phyloP scores from a whole-genome alignment of 1,284 basidiomycete species.

The Lignosus rhinocerotis region DNA sequence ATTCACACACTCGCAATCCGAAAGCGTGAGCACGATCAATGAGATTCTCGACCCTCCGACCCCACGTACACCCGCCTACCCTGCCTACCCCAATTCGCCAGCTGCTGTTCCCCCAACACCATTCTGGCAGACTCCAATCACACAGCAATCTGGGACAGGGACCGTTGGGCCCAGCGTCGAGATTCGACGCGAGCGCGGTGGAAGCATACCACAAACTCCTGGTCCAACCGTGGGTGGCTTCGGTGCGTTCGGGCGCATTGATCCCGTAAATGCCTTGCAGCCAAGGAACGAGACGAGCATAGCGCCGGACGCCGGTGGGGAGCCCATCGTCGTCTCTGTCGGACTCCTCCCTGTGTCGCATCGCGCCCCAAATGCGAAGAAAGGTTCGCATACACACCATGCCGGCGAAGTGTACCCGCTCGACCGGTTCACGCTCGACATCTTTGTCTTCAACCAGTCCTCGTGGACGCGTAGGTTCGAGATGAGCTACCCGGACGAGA shows the following conservation, averaged over 20 bases:
- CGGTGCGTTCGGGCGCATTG: constrained; percentile 9
- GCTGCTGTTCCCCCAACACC: constrained; percentile 50
- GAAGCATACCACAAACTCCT: constrained; percentile 52
- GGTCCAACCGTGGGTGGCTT: constrained; percentile 47
- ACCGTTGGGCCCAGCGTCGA: constrained; percentile 62
- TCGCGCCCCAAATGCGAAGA: constrained; percentile 23
- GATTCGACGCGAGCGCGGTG: constrained; percentile 51
- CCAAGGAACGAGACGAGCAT: constrained; percentile 1
- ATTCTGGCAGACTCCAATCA: constrained; percentile 54
- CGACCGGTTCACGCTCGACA: constrained; percentile 80
- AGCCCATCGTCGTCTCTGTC: constrained; percentile 73
- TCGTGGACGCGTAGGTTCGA: constrained; percentile 77
- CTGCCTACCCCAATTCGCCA: constrained; percentile 56
- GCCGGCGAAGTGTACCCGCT: constrained; percentile 57
- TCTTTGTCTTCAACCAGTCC: constrained; percentile 89
- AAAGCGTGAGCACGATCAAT: constrained; percentile 25
- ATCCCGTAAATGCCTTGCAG: constrained; percentile 10
- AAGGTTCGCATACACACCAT: constrained; percentile 13
- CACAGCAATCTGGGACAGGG: constrained; percentile 42
- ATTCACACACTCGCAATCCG: constrained; percentile 20
- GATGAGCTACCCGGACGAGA: constrained; percentile 65
- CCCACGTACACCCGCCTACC: constrained; percentile 70
- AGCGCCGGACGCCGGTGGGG: constrained; percentile 37
- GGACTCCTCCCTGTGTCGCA: constrained; percentile 50
- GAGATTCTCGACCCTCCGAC: constrained; percentile 17